These are phyloP conservation scores for Viola odorata DNA, from an alignment of 345 rosid genomes.

Conservation along the genomic window DNA sequence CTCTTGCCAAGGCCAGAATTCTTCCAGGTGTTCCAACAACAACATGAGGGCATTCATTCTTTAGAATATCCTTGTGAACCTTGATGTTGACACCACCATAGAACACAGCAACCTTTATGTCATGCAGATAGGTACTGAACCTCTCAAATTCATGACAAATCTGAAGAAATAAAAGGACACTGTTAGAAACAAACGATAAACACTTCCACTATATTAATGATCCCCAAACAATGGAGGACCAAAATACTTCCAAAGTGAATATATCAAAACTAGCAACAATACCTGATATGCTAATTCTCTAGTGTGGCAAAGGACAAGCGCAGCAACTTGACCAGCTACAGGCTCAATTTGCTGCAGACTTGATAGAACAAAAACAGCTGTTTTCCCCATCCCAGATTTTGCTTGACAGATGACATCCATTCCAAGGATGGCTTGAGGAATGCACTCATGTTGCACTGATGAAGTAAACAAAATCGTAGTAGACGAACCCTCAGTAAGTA, in stretches of 20 bases:
- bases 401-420: constrained; percentile 99
- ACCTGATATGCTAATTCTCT: constrained; percentile 98
- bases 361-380: constrained; percentile 90
- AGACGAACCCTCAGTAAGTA: constrained; percentile 66
- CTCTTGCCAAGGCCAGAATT: constrained; percentile 74
- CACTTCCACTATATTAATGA: not conserved
- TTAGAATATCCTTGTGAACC: constrained; percentile 76
- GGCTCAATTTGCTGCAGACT: constrained; percentile 88
- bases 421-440: constrained; percentile 91
- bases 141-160: constrained; percentile 94
- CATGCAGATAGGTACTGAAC: constrained; percentile 87
- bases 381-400: constrained; percentile 97
- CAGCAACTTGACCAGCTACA: constrained; percentile 86
- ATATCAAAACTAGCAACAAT: not conserved
- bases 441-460: constrained; percentile 95
- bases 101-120: constrained; percentile 82
- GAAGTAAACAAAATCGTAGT: constrained; percentile 71
- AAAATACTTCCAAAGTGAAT: not conserved
- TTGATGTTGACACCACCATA: constrained; percentile 90
- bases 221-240: too few relatives aligned
- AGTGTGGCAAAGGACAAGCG: constrained; percentile 83
- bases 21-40: constrained; percentile 98
- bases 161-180: constrained; percentile 26
- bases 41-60: constrained; percentile 95
- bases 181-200: not conserved